Percentiles rank a stretch among this genome's conserved stretches.
Conservation (phyloP, 257 asterid genomes). For the Craterostigma plantagineum region DNA sequence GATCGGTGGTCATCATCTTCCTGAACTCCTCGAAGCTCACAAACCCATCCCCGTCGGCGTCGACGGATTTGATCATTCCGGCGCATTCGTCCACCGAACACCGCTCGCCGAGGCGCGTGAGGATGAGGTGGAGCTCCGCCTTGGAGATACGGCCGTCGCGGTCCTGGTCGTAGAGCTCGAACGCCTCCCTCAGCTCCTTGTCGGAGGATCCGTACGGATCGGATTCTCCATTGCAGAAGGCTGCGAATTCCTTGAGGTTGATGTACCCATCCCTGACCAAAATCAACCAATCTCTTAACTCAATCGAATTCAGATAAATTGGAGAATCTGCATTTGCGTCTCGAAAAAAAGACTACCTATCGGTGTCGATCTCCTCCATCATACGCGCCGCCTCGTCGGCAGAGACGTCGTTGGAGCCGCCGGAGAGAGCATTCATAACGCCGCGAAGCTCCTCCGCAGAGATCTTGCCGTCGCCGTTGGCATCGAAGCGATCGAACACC, state of each 20-base stretch:
- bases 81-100: conserved; percentile 49
- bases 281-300: too few species aligned
- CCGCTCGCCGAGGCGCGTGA: conserved; percentile 55
- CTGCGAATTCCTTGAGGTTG: conserved; percentile 51
- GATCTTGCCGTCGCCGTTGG: conserved; percentile 76
- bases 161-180: conserved; percentile 72
- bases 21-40: conserved; percentile 59
- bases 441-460: conserved; percentile 54
- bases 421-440: conserved; percentile 31
- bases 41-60: conserved; percentile 63
- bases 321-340: too few species aligned
- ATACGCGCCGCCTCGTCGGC: conserved; percentile 28
- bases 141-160: conserved; percentile 62
- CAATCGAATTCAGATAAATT: too few species aligned
- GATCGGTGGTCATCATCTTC: conserved; percentile 51
- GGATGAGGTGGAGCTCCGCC: conserved; percentile 55
- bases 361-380: conserved; percentile 72
- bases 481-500: conserved; percentile 66
- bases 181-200: conserved; percentile 68
- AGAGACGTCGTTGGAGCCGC: conserved; percentile 34
- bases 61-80: conserved; percentile 61
- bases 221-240: conserved; percentile 29
- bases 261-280: conserved; percentile 53
- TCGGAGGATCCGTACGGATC: conserved; percentile 18
- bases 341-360: conserved; percentile 11